Evolutionary conservation across 345 rosid species (phyloP).

Genomic region (Salix arbutifolia): DNA sequence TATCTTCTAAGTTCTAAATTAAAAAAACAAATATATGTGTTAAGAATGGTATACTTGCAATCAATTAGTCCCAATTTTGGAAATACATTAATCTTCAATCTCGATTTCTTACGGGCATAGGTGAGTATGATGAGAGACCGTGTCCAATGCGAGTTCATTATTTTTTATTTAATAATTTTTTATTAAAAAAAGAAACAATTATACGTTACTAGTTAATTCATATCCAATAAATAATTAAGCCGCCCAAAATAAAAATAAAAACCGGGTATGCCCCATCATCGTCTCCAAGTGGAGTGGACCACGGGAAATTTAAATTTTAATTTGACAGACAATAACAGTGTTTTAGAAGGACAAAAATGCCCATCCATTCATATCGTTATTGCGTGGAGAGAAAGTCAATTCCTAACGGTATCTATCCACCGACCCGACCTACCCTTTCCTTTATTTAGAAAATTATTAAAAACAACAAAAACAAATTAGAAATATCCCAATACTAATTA

Average conservation of each 20-base stretch:
- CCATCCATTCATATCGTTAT: slow-evolving; percentile 30
- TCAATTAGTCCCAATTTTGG: too few relatives aligned
- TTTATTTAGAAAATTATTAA: background rate
- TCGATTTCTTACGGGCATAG: too few relatives aligned
- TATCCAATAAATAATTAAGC: background rate
- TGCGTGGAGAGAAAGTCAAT: slow-evolving; percentile 67
- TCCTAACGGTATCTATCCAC: slow-evolving; percentile 79
- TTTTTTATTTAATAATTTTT: too few relatives aligned
- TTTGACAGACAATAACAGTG: too few relatives aligned
- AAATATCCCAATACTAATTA: background rate
- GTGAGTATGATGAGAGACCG: too few relatives aligned
- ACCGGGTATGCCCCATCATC: background rate
- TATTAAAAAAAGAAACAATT: too few relatives aligned
- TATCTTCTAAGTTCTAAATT: too few relatives aligned
- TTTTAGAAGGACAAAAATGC: slow-evolving; percentile 32
- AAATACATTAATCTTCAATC: too few relatives aligned
- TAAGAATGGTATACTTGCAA: too few relatives aligned
- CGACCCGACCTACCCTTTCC: slow-evolving; percentile 68
- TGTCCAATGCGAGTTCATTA: too few relatives aligned
- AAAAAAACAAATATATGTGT: too few relatives aligned
- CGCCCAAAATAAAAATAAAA: background rate
- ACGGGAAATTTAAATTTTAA: background rate
- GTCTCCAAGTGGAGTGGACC: background rate
- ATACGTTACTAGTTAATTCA: too few relatives aligned
- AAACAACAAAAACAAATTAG: background rate